Evolutionary conservation across 2,329 filamentous ascomycete species (phyloP), one percentile per base, ranked within the genome.

Genomic region (Diaporthe amygdali): DNA sequence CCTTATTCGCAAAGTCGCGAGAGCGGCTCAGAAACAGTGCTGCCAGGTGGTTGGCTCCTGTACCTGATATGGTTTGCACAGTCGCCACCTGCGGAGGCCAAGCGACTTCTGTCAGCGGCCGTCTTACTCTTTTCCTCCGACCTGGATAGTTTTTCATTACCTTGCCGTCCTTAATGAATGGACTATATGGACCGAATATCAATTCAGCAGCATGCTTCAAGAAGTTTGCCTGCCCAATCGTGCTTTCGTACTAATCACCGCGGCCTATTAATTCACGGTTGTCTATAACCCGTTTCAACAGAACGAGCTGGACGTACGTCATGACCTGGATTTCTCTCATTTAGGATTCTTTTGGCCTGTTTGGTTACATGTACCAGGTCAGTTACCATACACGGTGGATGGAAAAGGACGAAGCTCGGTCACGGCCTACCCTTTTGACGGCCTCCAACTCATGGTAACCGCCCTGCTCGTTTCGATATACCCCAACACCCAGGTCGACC

Each of bases 41-140:
- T 22, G 76, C 81, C n/a, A 82, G 74, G 64, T 82, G 80, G 44
- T 78, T 77, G 6, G 81, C 79, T 2, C 81, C 81, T 0, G 81
- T 82, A 8, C 81, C 81, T 0, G 81, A 82, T 39, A 83, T 80
- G 10, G 80, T 80, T 72, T 83, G 81, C 0, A 80, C 79, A 1
- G 80, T 81, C 17, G 80, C 78, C 34, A 81, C 71, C 76, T 79
- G 63, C 20, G 0, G 68, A 20, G 7, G 68, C 46, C 2, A 59
- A 52, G 27, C 17, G n/a, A 12, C 30, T 1, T 5, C 44, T n/a
- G 55, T 61, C 32, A 61, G 55, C 25, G 8, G n/a, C 10, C 9
- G 25, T n/a, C 17, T 46, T 5, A 1, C 10, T 61, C 25, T 44
- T 25, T 22, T 30, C 55, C 55, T 30, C 17, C 30, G 5, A 17